Evolutionary conservation across 768 basidiomycete species (phyloP).

Genomic region (Kwoniella heveanensis): DNA sequence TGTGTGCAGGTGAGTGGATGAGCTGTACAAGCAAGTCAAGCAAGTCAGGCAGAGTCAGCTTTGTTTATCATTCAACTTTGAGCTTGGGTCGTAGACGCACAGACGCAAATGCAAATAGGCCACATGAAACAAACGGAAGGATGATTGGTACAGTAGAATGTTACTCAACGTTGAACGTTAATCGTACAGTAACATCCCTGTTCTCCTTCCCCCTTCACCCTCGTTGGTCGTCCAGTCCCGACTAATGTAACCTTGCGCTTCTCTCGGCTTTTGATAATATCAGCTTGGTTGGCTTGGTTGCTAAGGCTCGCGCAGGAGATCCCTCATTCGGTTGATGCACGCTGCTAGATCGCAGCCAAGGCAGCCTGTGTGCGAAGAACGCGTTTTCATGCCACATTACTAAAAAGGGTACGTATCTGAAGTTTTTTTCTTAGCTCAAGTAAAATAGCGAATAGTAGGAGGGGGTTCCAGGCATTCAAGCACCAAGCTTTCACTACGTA

Average conservation of each 20-base stretch:
- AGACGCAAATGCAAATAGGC: too few relatives aligned
- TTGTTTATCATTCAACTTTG: constrained; percentile 9
- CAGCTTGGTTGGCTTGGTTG: too few relatives aligned
- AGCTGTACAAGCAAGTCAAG: not conserved
- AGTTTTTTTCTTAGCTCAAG: not conserved
- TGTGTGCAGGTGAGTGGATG: not conserved
- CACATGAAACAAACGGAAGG: too few relatives aligned
- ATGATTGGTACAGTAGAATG: constrained; percentile 10
- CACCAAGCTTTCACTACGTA: not conserved
- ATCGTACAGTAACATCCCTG: not conserved
- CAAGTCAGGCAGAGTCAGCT: not conserved
- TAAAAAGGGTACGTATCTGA: not conserved
- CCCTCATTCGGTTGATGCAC: too few relatives aligned
- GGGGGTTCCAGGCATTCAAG: not conserved
- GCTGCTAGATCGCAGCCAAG: too few relatives aligned
- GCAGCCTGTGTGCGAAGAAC: not conserved
- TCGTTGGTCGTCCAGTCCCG: not conserved
- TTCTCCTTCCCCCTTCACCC: not conserved
- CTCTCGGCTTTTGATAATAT: too few relatives aligned
- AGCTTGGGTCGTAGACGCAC: not conserved
- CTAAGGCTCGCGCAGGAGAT: too few relatives aligned
- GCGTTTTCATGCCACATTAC: constrained; percentile 7
- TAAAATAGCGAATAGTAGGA: not conserved
- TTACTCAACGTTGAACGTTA: constrained; percentile 21
- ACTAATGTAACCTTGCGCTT: too few relatives aligned